Base-by-base conservation (phyloP, 805 yeast species). In the Cyberlindnera americana region DNA sequence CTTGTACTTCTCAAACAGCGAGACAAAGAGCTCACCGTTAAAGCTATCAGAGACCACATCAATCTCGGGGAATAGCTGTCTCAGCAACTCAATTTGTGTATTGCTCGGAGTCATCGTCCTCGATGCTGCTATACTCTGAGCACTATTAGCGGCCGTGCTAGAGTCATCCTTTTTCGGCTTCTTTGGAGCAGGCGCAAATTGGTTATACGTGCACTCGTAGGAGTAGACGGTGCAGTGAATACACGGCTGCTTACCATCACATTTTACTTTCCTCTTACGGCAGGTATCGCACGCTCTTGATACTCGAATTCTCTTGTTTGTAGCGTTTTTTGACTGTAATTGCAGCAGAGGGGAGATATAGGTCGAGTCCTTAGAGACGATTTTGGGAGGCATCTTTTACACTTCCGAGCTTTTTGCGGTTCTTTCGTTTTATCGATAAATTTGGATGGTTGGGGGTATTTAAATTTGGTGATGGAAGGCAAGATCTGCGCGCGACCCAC, bases 221-320 rank as follows among this genome's bases (percentile, higher is more conserved):
- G 86, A 78, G 62, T 87, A 89, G 1, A 87, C 95, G 1, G 95
- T 83, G 57, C 96, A 89, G 56, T 83, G 91, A 31, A 83, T 80
- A 61, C 91, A 84, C 1, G 93, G 95, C 54, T 79, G 87, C 52
- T 80, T 79, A 6, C 91, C 91, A 54, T 84, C 93, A 62, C 95
- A 85, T 56, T 83, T 83, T 40, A 84, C 90, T 55, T 84, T 84
- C 55, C 83, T 81, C 54, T 71, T 73, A 14, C 90, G 70, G 56
- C 93, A 83, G 38, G 73, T 76, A 49, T 79, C 84, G 54, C 93
- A 83, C 3, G 91, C 91, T 41, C 86, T 63, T 1, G 84, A 70
- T 21, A 82, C 90, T 35, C 90, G 62, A 47, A 77, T 66, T 19
- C 86, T 65, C 54, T 80, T 81, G 25, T 17, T 33, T n/a, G 33